Conservation (phyloP, 2,329 filamentous ascomycete species). For the Aspergillus niger region DNA sequence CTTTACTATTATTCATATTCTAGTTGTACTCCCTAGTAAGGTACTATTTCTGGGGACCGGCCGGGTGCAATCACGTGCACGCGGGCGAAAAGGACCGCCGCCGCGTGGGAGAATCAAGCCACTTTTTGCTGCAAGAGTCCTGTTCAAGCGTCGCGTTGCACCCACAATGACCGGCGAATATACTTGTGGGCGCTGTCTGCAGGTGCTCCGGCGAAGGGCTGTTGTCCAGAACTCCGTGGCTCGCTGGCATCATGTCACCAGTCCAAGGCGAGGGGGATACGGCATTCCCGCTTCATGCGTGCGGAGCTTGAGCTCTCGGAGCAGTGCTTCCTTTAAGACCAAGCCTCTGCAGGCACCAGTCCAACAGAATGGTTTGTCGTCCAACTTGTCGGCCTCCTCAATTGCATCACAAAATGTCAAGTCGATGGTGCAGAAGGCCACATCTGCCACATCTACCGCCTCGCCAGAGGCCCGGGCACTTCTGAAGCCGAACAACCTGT, state of each 20-base stretch:
- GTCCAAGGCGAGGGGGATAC: slow-evolving; percentile 26
- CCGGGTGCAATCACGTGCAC: slow-evolving; percentile 2
- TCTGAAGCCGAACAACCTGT: slow-evolving; percentile 77
- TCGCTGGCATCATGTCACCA: slow-evolving; percentile 28
- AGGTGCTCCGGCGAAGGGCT: slow-evolving; percentile 36
- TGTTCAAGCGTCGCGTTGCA: neutral
- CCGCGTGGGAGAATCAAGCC: neutral
- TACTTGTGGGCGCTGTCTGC: slow-evolving; percentile 44
- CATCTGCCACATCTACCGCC: slow-evolving; percentile 27
- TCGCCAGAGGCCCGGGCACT: slow-evolving; percentile 40
- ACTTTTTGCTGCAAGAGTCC: neutral
- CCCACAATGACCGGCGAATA: slow-evolving; percentile 43
- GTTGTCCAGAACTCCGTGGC: slow-evolving; percentile 25
- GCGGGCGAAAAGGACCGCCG: neutral
- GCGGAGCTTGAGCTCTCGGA: slow-evolving; percentile 32
- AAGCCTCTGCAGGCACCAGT: slow-evolving; percentile 21
- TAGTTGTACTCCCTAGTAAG: neutral
- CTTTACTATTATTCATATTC: too few species aligned
- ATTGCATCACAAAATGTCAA: slow-evolving; percentile 17
- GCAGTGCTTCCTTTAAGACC: slow-evolving; percentile 25
- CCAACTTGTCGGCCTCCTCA: neutral
- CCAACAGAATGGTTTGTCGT: slow-evolving; percentile 18
- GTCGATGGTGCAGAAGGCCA: slow-evolving; percentile 29
- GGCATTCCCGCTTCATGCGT: slow-evolving; percentile 27
- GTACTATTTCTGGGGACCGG: neutral